Conservation (phyloP, 1,284 basidiomycete genomes). For the Microbotryum scabiosae region DNA sequence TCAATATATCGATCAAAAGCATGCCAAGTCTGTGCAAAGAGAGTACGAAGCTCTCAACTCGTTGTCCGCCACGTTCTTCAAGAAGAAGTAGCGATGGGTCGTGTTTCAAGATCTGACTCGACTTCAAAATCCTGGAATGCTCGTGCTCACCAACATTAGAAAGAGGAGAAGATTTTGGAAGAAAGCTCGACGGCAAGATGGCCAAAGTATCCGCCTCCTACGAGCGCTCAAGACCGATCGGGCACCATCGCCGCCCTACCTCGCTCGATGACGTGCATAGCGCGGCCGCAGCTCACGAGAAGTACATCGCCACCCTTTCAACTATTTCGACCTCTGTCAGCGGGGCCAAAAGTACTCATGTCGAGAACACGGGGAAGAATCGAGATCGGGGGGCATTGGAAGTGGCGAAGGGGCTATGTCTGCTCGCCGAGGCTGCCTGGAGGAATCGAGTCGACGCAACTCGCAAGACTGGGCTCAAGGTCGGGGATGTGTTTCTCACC, state of each 20-base stretch:
- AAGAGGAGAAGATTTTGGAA: constrained; percentile 23
- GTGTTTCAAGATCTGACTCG: neutral
- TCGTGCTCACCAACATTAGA: constrained; percentile 8
- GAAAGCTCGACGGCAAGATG: constrained; percentile 21
- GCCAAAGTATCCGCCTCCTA: constrained; percentile 16
- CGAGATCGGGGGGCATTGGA: constrained; percentile 7
- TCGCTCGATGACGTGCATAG: neutral
- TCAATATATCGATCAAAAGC: constrained; percentile 8
- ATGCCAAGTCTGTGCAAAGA: constrained; percentile 12
- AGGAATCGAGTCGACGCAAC: constrained; percentile 9
- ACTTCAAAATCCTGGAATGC: neutral
- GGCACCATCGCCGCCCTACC: neutral
- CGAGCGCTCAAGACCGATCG: neutral
- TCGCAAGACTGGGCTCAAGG: constrained; percentile 7
- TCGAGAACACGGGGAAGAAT: constrained; percentile 1
- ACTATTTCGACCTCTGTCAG: constrained; percentile 6
- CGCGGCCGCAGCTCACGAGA: neutral
- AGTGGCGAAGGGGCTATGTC: constrained; percentile 2
- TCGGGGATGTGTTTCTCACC: constrained; percentile 11
- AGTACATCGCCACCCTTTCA: constrained; percentile 15
- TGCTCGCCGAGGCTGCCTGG: constrained; percentile 17
- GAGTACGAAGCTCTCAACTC: constrained; percentile 24
- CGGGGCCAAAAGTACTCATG: constrained; percentile 1
- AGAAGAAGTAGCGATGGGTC: constrained; percentile 13
- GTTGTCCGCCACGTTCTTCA: constrained; percentile 7